phyloP scores from a whole-genome alignment of 768 basidiomycete species.

The Mycena filopes region DNA sequence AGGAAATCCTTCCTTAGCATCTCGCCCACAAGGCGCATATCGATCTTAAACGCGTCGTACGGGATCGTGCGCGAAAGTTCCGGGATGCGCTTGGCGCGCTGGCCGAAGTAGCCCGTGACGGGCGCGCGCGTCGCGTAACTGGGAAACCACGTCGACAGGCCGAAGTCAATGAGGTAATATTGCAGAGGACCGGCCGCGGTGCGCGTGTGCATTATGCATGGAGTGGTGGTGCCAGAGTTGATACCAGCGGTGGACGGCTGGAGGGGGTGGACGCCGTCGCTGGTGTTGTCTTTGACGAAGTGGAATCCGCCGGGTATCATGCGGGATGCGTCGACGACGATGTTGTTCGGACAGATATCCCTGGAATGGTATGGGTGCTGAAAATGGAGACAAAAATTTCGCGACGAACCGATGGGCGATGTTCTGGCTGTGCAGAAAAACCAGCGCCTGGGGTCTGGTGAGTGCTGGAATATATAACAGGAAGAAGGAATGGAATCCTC shows the following conservation, averaged over 20 bases:
- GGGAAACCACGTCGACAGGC: neutral
- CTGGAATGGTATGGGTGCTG: neutral
- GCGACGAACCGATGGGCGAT: conserved; percentile 6
- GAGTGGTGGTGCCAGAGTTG: neutral
- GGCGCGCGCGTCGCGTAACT: neutral
- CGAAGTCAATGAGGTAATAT: conserved; percentile 1
- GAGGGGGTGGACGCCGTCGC: neutral
- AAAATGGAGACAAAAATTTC: neutral
- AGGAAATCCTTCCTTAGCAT: conserved; percentile 2
- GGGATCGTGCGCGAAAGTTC: neutral
- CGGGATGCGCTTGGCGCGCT: neutral
- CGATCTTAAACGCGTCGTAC: conserved; percentile 1
- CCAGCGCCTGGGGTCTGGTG: neutral
- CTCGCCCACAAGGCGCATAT: conserved; percentile 1
- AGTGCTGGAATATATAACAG: neutral
- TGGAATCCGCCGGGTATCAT: conserved; percentile 3
- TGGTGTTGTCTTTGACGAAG: neutral
- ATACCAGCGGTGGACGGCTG: neutral
- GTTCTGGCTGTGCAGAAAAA: conserved; percentile 1
- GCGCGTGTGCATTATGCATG: neutral
- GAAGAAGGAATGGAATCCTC: neutral
- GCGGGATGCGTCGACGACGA: neutral
- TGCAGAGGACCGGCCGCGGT: neutral
- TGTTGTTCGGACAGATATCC: neutral
- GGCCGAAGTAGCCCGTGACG: neutral